A percentile compares a stretch with the other conserved stretches of the same genome.
These are phyloP conservation scores for Fistulifera solaris DNA, from an alignment of 108 stramenopile genomes.

Conservation along the genomic window DNA sequence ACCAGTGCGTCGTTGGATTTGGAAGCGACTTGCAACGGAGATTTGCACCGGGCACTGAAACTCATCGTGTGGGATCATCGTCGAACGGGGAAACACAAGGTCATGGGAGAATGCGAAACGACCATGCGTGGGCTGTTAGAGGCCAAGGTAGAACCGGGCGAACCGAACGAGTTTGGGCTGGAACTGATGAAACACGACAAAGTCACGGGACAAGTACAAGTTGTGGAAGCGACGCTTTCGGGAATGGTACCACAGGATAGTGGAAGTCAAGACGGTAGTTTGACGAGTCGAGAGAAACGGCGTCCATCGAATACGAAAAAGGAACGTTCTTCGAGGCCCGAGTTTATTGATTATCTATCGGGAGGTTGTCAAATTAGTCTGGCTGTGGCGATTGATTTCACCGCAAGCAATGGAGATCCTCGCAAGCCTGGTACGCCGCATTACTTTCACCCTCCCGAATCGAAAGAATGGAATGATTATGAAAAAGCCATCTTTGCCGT, in stretches of 20 bases:
- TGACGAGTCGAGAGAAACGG: background rate
- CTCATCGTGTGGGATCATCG: constrained; percentile 63
- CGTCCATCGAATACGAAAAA: background rate
- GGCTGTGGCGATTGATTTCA: constrained; percentile 90
- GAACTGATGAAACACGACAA: constrained; percentile 18
- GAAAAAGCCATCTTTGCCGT: constrained; percentile 74
- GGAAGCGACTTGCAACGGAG: constrained; percentile 68
- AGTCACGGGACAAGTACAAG: constrained; percentile 22
- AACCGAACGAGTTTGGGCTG: constrained; percentile 8
- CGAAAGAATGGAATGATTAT: constrained; percentile 70
- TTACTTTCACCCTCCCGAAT: constrained; percentile 49
- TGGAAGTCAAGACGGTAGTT: background rate
- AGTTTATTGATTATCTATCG: constrained; percentile 67
- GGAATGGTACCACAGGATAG: background rate
- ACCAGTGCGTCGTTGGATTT: constrained; percentile 49
- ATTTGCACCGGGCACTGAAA: constrained; percentile 56
- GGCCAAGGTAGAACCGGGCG: constrained; percentile 15
- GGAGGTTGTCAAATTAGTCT: constrained; percentile 66
- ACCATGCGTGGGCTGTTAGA: constrained; percentile 31
- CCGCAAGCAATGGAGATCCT: constrained; percentile 88
- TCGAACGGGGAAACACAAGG: constrained; percentile 52
- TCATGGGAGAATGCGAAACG: constrained; percentile 69
- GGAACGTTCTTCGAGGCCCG: constrained; percentile 12
- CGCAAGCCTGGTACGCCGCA: constrained; percentile 65
- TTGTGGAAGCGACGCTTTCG: constrained; percentile 18